Evolutionary conservation across 257 asterid genomes (phyloP), one percentile per base, ranked within the genome.

Genomic region (Misopates orontium): DNA sequence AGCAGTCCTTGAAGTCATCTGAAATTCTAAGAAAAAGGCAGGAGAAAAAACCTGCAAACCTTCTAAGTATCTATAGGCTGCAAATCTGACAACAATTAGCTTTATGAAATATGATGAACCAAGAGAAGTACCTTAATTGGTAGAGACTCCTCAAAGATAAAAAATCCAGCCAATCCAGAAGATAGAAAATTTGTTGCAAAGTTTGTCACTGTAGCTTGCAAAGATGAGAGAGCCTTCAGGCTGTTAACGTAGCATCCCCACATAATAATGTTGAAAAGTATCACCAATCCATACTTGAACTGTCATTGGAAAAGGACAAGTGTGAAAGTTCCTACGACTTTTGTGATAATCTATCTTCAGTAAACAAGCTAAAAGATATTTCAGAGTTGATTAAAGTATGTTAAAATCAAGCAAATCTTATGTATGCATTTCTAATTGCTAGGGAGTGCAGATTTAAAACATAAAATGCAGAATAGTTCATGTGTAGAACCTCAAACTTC

Each of bases 221-320:
- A 74, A 18, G 95, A 90, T 3, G 96, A 90, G 39, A 93, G 91
- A 45, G 92, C 86, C 83, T 85, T 90, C 76, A 86, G 77, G 85
- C 97, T 93, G 82, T 83, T 87, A 48, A 93, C 82, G 69, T 86
- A 93, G 80, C 96, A 90, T 72, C 95, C 99, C 99, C 99, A 93
- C 97, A 93, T 93, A 18, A 81, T 31, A 39, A 84, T 81, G 66
- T 90, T 93, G 85, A 83, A 82, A 18, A 82, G 40, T 66, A 90
- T 69, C 70, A 90, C 95, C 78, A 83, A 56, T 10, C 75, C 88
- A 75, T 83, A 93, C 77, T 79, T 84, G 65, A 90, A 64, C 96
- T 87, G 88, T 48, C 67, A 56, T 62, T 24, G 61, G 18, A 39
- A 14, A 66, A 47, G n/a, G 17, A 60, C 73, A 50, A 54, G 63